Conservation (phyloP, 2,329 filamentous ascomycete species). For the Aspergillus pseudoviridinutans region DNA sequence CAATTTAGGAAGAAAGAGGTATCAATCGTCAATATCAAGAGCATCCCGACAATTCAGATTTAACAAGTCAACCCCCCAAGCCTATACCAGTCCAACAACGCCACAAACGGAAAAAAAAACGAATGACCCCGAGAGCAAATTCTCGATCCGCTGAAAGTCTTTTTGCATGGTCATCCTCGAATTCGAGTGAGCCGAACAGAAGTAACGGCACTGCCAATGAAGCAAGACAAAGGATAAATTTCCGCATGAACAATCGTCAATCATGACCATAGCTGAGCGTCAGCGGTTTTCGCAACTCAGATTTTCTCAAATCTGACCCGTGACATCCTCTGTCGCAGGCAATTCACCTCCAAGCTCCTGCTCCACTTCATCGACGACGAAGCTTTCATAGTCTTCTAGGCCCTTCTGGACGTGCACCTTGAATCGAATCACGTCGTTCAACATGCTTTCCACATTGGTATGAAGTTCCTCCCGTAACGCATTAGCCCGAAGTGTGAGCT, state of each 20-base stretch:
- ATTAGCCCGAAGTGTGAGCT: slow-evolving; percentile 78
- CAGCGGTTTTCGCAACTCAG: slow-evolving; percentile 11
- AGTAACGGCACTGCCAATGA: background rate
- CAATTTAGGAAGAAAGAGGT: background rate
- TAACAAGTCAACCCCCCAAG: background rate
- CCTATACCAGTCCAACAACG: background rate
- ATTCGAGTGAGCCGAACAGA: background rate
- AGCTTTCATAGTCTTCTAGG: slow-evolving; percentile 89
- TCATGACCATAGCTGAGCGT: slow-evolving; percentile 6
- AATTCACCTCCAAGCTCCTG: slow-evolving; percentile 69
- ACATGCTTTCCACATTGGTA: slow-evolving; percentile 89
- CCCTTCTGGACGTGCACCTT: slow-evolving; percentile 94
- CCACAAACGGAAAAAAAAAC: background rate
- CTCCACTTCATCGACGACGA: slow-evolving; percentile 91
- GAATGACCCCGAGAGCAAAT: background rate
- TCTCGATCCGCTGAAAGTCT: background rate
- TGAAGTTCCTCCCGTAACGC: slow-evolving; percentile 93
- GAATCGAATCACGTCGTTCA: slow-evolving; percentile 97
- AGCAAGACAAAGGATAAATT: background rate
- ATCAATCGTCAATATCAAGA: background rate
- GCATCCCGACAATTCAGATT: background rate
- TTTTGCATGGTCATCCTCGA: background rate
- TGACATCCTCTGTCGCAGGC: slow-evolving; percentile 30
- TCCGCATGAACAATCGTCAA: background rate
- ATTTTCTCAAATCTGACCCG: slow-evolving; percentile 5